Percentiles rank a stretch among this genome's conserved stretches.
phyloP scores from a whole-genome alignment of 371 early-diverging fungal genomes.

The Mucor mucedo region DNA sequence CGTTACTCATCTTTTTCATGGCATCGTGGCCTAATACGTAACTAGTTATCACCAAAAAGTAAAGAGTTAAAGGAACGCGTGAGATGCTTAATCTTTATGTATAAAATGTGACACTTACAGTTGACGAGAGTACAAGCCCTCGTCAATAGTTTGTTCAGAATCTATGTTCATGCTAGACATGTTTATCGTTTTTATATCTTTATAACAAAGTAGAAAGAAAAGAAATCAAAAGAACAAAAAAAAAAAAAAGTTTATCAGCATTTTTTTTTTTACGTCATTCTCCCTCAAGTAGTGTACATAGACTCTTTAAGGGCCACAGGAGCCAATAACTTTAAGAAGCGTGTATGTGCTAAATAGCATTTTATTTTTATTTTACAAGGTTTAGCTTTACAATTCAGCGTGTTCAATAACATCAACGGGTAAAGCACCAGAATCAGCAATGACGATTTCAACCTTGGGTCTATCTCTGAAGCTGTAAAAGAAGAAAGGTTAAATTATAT shows the following conservation, averaged over 20 bases:
- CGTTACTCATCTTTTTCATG: conserved; percentile 98
- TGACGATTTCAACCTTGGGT: conserved; percentile 67
- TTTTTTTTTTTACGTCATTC: conserved; percentile 7
- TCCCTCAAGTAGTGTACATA: neutral
- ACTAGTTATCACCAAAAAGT: conserved; percentile 48
- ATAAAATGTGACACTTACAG: conserved; percentile 68
- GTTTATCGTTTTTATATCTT: neutral
- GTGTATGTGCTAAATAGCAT: neutral
- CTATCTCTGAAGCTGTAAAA: conserved; percentile 51
- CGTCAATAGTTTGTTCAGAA: conserved; percentile 79
- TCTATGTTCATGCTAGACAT: conserved; percentile 48
- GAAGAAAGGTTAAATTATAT: neutral
- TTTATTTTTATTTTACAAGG: neutral
- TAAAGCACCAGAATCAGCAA: conserved; percentile 81
- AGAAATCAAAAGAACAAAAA: conserved; percentile 2
- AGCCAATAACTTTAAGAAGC: neutral
- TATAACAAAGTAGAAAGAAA: conserved; percentile 2
- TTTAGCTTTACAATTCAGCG: conserved; percentile 40
- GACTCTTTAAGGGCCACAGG: neutral
- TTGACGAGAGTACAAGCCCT: conserved; percentile 96
- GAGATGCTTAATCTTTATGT: neutral
- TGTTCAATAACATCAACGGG: conserved; percentile 34
- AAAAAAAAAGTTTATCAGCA: neutral
- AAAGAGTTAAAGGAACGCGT: conserved; percentile 5
- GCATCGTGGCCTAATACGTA: conserved; percentile 99